These are phyloP conservation scores for Solanum pennellii DNA, from an alignment of 257 asterid genomes.

Conservation along the genomic window DNA sequence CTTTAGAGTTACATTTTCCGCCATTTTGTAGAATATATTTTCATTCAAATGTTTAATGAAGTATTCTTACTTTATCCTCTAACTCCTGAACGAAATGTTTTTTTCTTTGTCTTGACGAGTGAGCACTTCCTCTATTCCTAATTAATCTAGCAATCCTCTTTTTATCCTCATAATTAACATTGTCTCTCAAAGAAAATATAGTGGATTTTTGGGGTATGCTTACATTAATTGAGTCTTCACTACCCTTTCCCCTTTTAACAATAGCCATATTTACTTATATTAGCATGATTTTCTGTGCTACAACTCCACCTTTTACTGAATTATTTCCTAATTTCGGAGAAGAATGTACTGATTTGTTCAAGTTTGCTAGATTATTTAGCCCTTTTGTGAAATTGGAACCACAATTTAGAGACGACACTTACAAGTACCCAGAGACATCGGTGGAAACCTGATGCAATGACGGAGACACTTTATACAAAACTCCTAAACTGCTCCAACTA, in stretches of 20 bases:
- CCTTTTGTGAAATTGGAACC: not conserved
- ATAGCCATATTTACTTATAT: slow-evolving; percentile 5
- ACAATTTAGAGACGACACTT: no score
- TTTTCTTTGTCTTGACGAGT: slow-evolving; percentile 11
- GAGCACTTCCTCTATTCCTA: slow-evolving; percentile 93
- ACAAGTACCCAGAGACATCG: no score
- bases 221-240: slow-evolving; percentile 21
- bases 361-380: no score
- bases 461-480: no score
- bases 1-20: no score
- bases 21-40: no score
- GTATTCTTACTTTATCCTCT: no score
- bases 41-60: no score
- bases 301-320: slow-evolving; percentile 30
- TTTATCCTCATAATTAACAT: slow-evolving; percentile 54
- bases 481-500: no score
- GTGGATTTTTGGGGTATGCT: slow-evolving; percentile 39
- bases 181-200: slow-evolving; percentile 9
- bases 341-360: no score
- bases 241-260: slow-evolving; percentile 52
- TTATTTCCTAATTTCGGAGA: not conserved
- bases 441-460: no score
- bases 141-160: slow-evolving; percentile 65
- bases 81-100: no score
- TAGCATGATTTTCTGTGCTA: slow-evolving; percentile 28